A percentile compares a stretch with the other conserved stretches of the same genome.
Evolutionary conservation across 108 stramenopile species (phyloP).

Genomic region (Cyclotella choctawhatcheeana): DNA sequence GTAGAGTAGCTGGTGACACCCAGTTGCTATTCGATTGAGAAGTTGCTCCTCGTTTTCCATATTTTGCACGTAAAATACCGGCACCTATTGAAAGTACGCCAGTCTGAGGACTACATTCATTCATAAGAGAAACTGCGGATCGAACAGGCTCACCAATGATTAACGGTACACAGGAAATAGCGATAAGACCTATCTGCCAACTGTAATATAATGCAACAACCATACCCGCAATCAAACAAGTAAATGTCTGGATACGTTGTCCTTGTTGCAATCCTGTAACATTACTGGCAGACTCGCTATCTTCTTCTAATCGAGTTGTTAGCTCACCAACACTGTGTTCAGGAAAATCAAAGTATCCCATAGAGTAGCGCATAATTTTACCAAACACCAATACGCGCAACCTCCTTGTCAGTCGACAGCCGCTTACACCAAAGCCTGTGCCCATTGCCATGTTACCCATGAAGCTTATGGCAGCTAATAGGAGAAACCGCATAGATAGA

Average conservation of each 20-base stretch:
- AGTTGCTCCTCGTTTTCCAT: slow-evolving; percentile 6
- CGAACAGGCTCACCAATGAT: slow-evolving; percentile 20
- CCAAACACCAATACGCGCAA: slow-evolving; percentile 38
- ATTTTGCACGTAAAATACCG: slow-evolving; percentile 22
- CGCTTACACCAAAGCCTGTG: slow-evolving; percentile 35
- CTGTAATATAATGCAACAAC: slow-evolving; percentile 26
- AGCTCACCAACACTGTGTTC: slow-evolving; percentile 44
- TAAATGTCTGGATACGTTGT: slow-evolving; percentile 33
- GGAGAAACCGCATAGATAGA: slow-evolving; percentile 28
- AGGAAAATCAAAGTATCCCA: slow-evolving; percentile 42
- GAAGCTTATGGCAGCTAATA: slow-evolving; percentile 20
- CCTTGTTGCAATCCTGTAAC: slow-evolving; percentile 39
- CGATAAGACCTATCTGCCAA: slow-evolving; percentile 46
- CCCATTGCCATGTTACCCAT: slow-evolving; percentile 33
- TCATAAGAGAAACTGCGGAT: no score
- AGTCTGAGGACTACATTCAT: no score
- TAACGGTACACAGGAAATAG: slow-evolving; percentile 43
- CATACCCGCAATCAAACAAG: slow-evolving; percentile 32
- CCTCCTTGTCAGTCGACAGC: slow-evolving; percentile 22
- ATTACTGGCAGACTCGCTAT: slow-evolving; percentile 30
- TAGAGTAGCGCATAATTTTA: slow-evolving; percentile 33
- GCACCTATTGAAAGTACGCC: no score
- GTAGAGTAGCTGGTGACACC: slow-evolving; percentile 27
- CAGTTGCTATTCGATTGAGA: not conserved
- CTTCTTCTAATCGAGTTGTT: slow-evolving; percentile 37